Evolutionary conservation across 2,329 filamentous ascomycete genomes (phyloP), one percentile per base, ranked within the genome.

Genomic region (Didymella pinodella): DNA sequence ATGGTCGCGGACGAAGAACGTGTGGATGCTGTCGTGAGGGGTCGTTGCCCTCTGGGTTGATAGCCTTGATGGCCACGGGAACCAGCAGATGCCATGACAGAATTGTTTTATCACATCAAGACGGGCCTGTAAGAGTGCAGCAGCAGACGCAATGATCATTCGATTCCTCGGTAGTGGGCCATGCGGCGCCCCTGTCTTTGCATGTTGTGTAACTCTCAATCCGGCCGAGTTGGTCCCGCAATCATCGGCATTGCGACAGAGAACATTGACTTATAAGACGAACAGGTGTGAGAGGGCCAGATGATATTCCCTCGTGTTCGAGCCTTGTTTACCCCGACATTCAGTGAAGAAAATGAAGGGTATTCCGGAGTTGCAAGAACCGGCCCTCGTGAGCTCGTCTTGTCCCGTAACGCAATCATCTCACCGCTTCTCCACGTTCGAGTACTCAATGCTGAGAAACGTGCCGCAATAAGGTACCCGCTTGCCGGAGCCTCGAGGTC

Each of bases 381-480:
- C 12, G 32, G 12, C 12, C 12, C 31, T 32, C 12, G 31, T 14
- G 7, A 48, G 26, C 22, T 44, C 7, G 22, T 22, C 29, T 44
- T 48, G 29, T 18, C 36, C 48, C 25, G 22, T 38, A 49, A 14
- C 11, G 38, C 14, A 8, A 5, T 44, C 26, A 12, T 47, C 56
- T 50, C 50, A 54, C 56, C 56, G 50, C 50, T 54, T 34, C 22
- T 54, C 46, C 38, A 46, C 31, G 41, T 45, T 40, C 25, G 22
- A 41, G 11, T 44, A 14, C 3, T 7, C 12, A 18, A 48, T 53
- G 50, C 29, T 34, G 56, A 20, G 56, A 25, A 59, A 59, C 56
- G 56, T 59, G 32, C 20, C 41, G 46, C 50, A 46, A 49, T 25
- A 46, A 59, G 56, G 56, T 59, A 59, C 50, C 50, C 45, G 45